Percentiles rank a stretch among this genome's conserved stretches.
Conservation (phyloP, 129 eudicot species). For the Sambucus nigra region DNA sequence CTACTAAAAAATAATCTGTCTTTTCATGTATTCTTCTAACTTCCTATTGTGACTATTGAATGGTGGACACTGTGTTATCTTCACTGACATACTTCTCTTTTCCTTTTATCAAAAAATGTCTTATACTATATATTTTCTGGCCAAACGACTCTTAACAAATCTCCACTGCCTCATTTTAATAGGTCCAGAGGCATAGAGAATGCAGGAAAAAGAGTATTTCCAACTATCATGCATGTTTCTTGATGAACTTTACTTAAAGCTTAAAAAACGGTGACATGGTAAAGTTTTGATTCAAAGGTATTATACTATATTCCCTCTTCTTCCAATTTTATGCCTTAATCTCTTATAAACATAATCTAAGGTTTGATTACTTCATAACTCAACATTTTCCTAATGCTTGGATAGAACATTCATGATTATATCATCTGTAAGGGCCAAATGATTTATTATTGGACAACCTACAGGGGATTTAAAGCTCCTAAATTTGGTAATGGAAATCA, state of each 20-base stretch:
- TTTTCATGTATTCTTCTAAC: neutral
- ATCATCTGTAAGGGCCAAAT: too few species aligned
- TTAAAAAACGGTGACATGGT: too few species aligned
- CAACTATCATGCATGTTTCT: slow-evolving; percentile 59
- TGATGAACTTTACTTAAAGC: neutral
- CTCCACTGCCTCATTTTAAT: slow-evolving; percentile 22
- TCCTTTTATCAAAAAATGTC: neutral
- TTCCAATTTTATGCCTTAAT: too few species aligned
- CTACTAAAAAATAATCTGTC: neutral
- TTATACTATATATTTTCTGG: slow-evolving; percentile 1
- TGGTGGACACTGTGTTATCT: neutral
- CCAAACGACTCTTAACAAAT: slow-evolving; percentile 7
- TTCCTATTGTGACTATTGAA: neutral
- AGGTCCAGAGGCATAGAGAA: slow-evolving; percentile 71
- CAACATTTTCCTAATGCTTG: too few species aligned
- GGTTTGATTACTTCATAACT: too few species aligned
- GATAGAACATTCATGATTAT: too few species aligned
- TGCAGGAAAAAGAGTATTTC: slow-evolving; percentile 69
- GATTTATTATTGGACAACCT: too few species aligned
- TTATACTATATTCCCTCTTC: too few species aligned
- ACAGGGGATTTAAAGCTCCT: too few species aligned
- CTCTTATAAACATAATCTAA: too few species aligned
- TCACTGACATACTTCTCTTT: neutral
- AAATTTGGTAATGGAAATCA: too few species aligned
- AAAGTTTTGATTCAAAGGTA: neutral